Conservation (phyloP, 2,329 filamentous ascomycete species). For the Pestalotiopsis sp. region DNA sequence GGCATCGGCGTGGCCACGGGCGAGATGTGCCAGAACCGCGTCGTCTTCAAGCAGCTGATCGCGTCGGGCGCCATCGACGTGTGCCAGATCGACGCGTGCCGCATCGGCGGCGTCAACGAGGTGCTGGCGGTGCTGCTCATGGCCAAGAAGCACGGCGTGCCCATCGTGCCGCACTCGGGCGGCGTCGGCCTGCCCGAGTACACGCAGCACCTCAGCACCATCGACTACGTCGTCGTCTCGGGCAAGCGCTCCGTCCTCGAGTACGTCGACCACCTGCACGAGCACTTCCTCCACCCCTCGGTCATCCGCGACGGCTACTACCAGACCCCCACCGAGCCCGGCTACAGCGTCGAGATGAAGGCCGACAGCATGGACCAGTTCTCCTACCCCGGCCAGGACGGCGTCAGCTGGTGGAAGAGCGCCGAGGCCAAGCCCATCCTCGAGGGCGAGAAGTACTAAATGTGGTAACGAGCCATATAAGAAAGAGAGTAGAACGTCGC, state of each 20-base stretch:
- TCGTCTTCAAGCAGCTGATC: conserved; percentile 92
- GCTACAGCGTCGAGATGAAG: conserved; percentile 96
- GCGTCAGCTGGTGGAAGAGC: conserved; percentile 84
- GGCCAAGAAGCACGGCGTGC: conserved; percentile 77
- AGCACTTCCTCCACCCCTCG: conserved; percentile 85
- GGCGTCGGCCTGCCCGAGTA: conserved; percentile 92
- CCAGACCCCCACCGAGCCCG: conserved; percentile 79
- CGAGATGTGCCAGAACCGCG: conserved; percentile 94
- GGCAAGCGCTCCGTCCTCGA: conserved; percentile 83
- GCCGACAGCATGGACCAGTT: conserved; percentile 81
- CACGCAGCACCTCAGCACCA: conserved; percentile 89
- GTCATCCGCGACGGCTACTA: conserved; percentile 86
- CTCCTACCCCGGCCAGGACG: conserved; percentile 75
- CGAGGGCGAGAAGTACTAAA: conserved; percentile 60
- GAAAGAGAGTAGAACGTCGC: background rate
- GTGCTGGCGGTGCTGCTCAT: conserved; percentile 88
- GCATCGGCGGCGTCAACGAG: conserved; percentile 89
- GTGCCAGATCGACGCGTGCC: conserved; percentile 88
- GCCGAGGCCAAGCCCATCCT: conserved; percentile 79
- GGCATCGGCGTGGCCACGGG: conserved; percentile 86
- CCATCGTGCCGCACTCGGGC: conserved; percentile 86
- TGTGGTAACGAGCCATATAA: background rate
- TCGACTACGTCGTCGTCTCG: conserved; percentile 87
- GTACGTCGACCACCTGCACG: conserved; percentile 91
- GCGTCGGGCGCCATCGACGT: conserved; percentile 81